A percentile compares a stretch with the other conserved stretches of the same genome.
Evolutionary conservation across 768 basidiomycete genomes (phyloP).

Genomic region (Lactarius sp.): DNA sequence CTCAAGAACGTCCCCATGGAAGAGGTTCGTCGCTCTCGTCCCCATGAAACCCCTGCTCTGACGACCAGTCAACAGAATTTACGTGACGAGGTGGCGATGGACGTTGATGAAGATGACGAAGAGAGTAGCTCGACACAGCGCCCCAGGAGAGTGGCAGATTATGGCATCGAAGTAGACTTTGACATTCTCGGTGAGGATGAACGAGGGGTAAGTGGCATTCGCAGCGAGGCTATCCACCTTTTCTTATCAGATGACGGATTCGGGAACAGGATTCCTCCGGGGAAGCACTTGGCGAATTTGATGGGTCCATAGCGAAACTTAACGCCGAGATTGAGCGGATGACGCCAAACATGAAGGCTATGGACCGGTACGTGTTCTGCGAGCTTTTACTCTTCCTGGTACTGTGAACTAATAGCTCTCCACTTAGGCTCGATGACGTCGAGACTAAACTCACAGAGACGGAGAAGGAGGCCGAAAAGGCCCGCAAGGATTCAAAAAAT

Average conservation of each 20-base stretch:
- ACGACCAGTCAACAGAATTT: conserved; percentile 47
- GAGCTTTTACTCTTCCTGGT: not conserved
- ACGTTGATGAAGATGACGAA: conserved; percentile 85
- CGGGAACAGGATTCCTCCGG: conserved; percentile 51
- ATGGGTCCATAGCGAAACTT: conserved; percentile 65
- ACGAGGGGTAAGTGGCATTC: conserved; percentile 44
- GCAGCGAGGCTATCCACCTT: not conserved
- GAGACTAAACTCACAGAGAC: conserved; percentile 82
- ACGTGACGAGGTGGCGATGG: conserved; percentile 85
- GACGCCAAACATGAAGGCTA: conserved; percentile 96
- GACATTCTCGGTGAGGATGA: conserved; percentile 68
- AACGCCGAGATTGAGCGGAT: conserved; percentile 82
- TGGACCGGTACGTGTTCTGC: conserved; percentile 61
- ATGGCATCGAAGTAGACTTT: conserved; percentile 89
- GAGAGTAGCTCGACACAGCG: conserved; percentile 51
- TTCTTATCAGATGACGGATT: not conserved
- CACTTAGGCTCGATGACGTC: conserved; percentile 73
- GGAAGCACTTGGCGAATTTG: conserved; percentile 65
- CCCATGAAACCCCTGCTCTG: not conserved
- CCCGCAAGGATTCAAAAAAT: conserved; percentile 80
- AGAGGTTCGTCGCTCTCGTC: conserved; percentile 55
- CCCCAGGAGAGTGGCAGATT: conserved; percentile 68
- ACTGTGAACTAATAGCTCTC: not conserved
- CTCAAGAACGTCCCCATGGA: conserved; percentile 91
- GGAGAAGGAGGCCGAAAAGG: conserved; percentile 88